phyloP scores from a whole-genome alignment of 164 flowering plant species.

The Aristolochia fimbriata region DNA sequence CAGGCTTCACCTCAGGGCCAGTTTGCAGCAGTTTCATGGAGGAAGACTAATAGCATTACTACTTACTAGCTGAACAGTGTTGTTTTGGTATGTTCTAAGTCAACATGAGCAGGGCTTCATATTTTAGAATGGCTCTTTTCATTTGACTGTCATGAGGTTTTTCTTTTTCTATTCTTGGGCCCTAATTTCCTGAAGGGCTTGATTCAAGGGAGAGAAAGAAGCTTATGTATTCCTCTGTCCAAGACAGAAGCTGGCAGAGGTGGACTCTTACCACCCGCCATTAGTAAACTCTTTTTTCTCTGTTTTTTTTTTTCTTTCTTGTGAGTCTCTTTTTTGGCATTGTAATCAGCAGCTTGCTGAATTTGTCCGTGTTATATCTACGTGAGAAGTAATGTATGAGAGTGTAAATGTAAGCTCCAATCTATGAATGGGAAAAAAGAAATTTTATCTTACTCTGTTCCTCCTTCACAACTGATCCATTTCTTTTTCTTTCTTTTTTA shows the following conservation, averaged over 20 bases:
- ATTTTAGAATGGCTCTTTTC: constrained; percentile 14
- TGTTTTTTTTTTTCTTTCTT: background rate
- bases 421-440: constrained; percentile 11
- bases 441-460: background rate
- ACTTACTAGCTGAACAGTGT: no score
- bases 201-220: background rate
- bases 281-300: background rate
- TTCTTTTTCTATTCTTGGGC: constrained; percentile 3
- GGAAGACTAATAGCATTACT: no score
- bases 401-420: constrained; percentile 16
- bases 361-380: constrained; percentile 1
- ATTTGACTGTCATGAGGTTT: constrained; percentile 2
- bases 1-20: no score
- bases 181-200: constrained; percentile 6
- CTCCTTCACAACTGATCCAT: background rate
- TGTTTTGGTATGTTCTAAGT: constrained; percentile 1
- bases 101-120: constrained; percentile 8
- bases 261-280: constrained; percentile 34
- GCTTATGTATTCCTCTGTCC: background rate
- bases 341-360: constrained; percentile 10
- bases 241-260: constrained; percentile 21
- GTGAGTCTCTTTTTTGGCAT: constrained; percentile 1
- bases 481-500: background rate
- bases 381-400: constrained; percentile 2
- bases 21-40: no score